These are phyloP conservation scores for Colletotrichum sp. DNA, from an alignment of 2,329 filamentous ascomycete genomes.

Conservation along the genomic window DNA sequence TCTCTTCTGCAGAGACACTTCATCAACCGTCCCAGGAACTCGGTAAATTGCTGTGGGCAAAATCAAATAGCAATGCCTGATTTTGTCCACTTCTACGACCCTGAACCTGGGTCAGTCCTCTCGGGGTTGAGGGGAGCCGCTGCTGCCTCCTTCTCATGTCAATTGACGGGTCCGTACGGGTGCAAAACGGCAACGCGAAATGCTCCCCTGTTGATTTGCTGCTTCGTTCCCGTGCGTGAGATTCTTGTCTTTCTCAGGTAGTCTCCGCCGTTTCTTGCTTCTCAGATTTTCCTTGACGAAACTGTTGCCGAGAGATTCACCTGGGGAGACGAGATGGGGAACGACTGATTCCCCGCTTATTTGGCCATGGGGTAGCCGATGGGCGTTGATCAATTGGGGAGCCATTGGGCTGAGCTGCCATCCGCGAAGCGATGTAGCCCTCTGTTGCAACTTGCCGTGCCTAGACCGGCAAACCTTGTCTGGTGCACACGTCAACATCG, in stretches of 20 bases:
- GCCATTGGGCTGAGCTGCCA: conserved; percentile 19
- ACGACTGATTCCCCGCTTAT: conserved; percentile 2
- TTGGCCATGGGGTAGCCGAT: not conserved
- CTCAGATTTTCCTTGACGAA: not conserved
- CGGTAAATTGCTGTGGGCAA: conserved; percentile 15
- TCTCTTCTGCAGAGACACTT: conserved; percentile 12
- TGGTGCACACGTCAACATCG: not conserved
- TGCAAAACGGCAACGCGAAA: not conserved
- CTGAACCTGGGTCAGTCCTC: not conserved
- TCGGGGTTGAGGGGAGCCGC: not conserved
- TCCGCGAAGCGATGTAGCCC: conserved; percentile 18
- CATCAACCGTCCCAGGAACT: conserved; percentile 14
- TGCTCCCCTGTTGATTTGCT: not conserved
- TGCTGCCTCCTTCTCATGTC: not conserved
- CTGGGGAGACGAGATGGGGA: not conserved
- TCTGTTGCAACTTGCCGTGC: conserved; percentile 4
- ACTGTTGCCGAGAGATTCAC: not conserved
- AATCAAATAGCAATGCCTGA: not conserved
- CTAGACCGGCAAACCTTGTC: conserved; percentile 3
- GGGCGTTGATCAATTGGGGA: not conserved
- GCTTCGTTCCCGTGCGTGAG: not conserved
- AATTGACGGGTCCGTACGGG: not conserved
- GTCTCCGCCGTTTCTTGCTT: not conserved
- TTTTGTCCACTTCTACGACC: not conserved
- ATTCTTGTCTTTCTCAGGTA: not conserved